Evolutionary conservation across 1,284 basidiomycete genomes (phyloP), one percentile per base, ranked within the genome.

Genomic region (Austroboletus novae-zelandiae): DNA sequence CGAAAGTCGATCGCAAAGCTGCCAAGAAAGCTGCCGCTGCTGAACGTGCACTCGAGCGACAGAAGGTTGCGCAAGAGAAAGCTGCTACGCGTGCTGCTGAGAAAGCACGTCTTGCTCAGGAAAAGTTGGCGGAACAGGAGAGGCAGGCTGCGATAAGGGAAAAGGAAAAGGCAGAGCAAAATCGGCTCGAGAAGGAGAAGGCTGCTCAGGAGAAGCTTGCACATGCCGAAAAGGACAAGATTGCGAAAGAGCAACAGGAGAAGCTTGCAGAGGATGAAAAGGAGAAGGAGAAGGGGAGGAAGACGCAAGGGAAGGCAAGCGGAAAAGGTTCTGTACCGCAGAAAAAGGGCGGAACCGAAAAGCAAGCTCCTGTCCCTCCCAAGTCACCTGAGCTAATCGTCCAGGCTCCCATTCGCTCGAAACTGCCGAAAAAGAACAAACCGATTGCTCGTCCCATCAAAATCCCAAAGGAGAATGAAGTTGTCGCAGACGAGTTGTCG

Each of bases 401-500:
- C 2, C 87, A 89, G 61, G 80, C 80, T 15, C 87, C 87, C 15
- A 77, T 90, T 35, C 71, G 89, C 34, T 89, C 88, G 20, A 89
- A 83, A 66, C 83, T 87, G 70, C 84, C 87, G 4, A 90, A 88
- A 75, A 90, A 90, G 68, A 87, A 75, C 60, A 89, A 84, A 60
- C 84, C 86, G 0, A 60, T 75, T 43, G 55, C 79, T 48, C 86
- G 83, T 60, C 77, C 79, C 4, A 76, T 82, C 60, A 81, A 73
- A 56, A 74, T 82, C 44, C 70, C 75, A 1, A 79, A 80, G 63
- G 87, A 89, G 37, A 83, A 80, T 34, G 76, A 80, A 32, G 55
- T 69, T n/a, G 54, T 57, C 15, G 53, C 62, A 1, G 79, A 80
- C 15, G 72, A 78, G 9, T 61, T 71, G 30, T 76, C 72, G 1